Base-by-base conservation (phyloP, 2,329 filamentous ascomycete species). In the Penicillium frequentans region DNA sequence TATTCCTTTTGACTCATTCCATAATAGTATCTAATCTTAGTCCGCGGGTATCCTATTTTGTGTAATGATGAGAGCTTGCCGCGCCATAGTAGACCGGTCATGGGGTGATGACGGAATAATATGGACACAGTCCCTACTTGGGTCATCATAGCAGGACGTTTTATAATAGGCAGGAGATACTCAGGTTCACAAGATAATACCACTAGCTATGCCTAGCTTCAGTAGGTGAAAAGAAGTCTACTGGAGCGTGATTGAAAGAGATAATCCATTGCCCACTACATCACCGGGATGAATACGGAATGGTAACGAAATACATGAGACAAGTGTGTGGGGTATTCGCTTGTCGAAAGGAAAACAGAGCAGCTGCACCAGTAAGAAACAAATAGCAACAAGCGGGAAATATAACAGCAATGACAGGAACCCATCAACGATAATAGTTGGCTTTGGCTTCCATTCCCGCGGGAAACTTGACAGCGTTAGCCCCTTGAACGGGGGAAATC, bases 241-340 rank as follows among this genome's bases (percentile, higher is more conserved):
- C 19, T 11, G 19, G 11, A 37, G 16, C 19, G 35, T n/a, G 13
- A 23, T 23, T 42, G 9, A 39, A 39, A 39, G 3, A 9, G 2
- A 4, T 19, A 19, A 19, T 39, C 35, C 35, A 39, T 39, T 39
- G 14, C 16, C 35, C 19, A 42, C 11, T n/a, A 42, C 39, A 21
- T 42, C 39, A 23, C n/a, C 19, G 11, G 19, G 19, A 42, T 42
- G 19, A 13, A 42, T 14, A 23, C 16, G n/a, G 35, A 39, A n/a
- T 9, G n/a, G n/a, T 11, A 35, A 35, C 13, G 21, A 21, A 24
- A 35, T 3, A 37, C 5, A 26, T 14, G n/a, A 33, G 43, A 57
- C 31, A 57, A 52, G 56, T 54, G 53, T 57, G 53, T 44, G 47
- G 63, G 63, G 62, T 65, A 65, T 65, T 64, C 55, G 62, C 55